Conservation (phyloP, 306 rosid species). For the Citrullus amarus region DNA sequence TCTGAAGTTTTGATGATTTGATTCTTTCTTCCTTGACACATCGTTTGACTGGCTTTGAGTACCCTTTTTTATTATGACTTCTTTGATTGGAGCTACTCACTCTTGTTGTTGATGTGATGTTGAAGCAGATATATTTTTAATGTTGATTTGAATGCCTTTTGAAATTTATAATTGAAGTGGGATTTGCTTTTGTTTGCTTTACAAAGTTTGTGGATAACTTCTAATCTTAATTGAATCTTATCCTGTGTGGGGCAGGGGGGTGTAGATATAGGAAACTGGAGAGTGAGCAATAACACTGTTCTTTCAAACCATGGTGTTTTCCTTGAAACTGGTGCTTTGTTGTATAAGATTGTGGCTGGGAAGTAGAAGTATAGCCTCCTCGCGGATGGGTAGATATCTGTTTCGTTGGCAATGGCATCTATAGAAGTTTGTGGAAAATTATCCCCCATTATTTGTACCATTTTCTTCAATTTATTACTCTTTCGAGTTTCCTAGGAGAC, state of each 20-base stretch:
- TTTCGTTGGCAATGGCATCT: not conserved
- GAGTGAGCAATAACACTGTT: not conserved
- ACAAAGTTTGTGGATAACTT: not conserved
- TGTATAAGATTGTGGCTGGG: not conserved
- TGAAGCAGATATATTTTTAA: not conserved
- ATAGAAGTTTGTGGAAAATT: not conserved
- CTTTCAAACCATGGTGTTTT: not conserved
- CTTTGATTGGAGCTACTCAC: not conserved
- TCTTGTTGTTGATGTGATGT: constrained; percentile 1
- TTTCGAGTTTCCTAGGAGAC: not conserved
- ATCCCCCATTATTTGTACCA: not conserved
- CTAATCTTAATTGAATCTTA: not conserved
- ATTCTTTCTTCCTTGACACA: not conserved
- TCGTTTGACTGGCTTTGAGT: not conserved
- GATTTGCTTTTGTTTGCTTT: not conserved
- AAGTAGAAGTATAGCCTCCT: not conserved
- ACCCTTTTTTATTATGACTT: not conserved
- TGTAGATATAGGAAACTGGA: not conserved
- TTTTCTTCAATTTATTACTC: not conserved
- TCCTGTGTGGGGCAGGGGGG: not conserved
- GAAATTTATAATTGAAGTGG: not conserved
- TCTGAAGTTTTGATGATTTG: not conserved
- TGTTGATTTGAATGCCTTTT: not conserved
- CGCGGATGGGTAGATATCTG: not conserved
- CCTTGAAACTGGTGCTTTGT: not conserved